phyloP scores from a whole-genome alignment of 805 yeast species.

The Brettanomyces custersianus region DNA sequence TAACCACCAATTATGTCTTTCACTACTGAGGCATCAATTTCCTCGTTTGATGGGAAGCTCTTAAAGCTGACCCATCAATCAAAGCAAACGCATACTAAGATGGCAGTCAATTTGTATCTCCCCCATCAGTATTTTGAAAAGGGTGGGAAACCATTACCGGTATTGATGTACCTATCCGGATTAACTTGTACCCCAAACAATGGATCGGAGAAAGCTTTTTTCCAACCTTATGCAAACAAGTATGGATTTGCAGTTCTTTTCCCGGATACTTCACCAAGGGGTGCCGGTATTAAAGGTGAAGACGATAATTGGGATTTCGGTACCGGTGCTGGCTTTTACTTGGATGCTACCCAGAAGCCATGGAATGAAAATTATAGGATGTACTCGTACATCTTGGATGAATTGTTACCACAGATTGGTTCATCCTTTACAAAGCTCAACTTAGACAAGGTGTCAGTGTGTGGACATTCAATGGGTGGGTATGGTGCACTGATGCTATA shows the following conservation, averaged over 20 bases:
- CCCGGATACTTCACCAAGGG: constrained; percentile 97
- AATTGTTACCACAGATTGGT: constrained; percentile 49
- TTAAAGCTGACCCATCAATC: constrained; percentile 73
- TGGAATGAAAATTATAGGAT: constrained; percentile 71
- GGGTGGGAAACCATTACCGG: constrained; percentile 46
- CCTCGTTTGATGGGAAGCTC: constrained; percentile 66
- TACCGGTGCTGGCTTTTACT: constrained; percentile 89
- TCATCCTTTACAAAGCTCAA: constrained; percentile 41
- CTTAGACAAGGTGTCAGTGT: constrained; percentile 56
- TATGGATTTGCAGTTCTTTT: constrained; percentile 82
- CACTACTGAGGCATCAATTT: background rate
- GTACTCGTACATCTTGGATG: constrained; percentile 76
- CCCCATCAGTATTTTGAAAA: constrained; percentile 44
- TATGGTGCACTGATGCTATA: constrained; percentile 74
- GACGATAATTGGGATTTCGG: constrained; percentile 75
- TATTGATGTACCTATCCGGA: constrained; percentile 75
- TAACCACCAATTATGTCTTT: background rate
- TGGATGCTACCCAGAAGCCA: constrained; percentile 71
- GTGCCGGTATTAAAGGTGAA: constrained; percentile 64
- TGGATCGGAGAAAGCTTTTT: constrained; percentile 86
- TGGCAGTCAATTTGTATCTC: constrained; percentile 79
- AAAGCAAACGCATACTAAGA: constrained; percentile 48
- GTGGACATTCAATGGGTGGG: constrained; percentile 99
- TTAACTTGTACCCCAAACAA: constrained; percentile 90
- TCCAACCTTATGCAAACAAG: constrained; percentile 71